Base-by-base conservation (phyloP, 1,284 basidiomycete genomes). In the Trametes versicolor region DNA sequence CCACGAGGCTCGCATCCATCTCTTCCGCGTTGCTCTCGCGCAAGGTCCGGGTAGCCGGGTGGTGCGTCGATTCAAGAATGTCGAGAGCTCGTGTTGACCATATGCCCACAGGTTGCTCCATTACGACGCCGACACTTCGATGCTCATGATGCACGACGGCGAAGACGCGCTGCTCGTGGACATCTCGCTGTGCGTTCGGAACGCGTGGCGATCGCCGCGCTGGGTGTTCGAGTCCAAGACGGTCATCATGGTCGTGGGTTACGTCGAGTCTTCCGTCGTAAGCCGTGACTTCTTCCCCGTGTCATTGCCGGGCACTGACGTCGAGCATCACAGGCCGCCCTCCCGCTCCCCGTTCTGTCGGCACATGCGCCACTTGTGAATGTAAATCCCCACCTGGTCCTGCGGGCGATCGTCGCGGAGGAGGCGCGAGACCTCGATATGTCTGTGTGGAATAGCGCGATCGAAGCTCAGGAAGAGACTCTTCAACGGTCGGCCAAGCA, bases 221-320 rank as follows among this genome's bases (percentile, higher is more conserved):
- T 90, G 88, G 88, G 77, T 82, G 39, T 75, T 79, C 58, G 86
- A 89, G 65, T 79, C 77, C n/a, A 79, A 85, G 67, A 76, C 79
- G 64, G 79, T 78, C 39, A 75, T 88, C 43, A 82, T 84, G 76
- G 82, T 81, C 21, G 73, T 89, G 56, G 88, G 88, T 27, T 80
- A 87, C 73, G 75, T 89, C 58, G 87, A 90, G 70, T 72, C 73
- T 37, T 73, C 74, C 60, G 71, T 77, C 68, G 85, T 86, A 73
- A 73, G 83, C 19, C 23, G 13, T 27, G 10, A 36, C 2, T 45
- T 7, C 29, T n/a, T n/a, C 21, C 17, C 12, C 36, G 4, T 15
- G 32, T 5, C 21, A 19, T 27, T 23, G 25, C 51, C 29, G 45
- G 9, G 17, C 8, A 34, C 34, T 58, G 56, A 58, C 21, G 2